Evolutionary conservation across 345 rosid genomes (phyloP), one percentile per base, ranked within the genome.

Genomic region (Dimocarpus longan): DNA sequence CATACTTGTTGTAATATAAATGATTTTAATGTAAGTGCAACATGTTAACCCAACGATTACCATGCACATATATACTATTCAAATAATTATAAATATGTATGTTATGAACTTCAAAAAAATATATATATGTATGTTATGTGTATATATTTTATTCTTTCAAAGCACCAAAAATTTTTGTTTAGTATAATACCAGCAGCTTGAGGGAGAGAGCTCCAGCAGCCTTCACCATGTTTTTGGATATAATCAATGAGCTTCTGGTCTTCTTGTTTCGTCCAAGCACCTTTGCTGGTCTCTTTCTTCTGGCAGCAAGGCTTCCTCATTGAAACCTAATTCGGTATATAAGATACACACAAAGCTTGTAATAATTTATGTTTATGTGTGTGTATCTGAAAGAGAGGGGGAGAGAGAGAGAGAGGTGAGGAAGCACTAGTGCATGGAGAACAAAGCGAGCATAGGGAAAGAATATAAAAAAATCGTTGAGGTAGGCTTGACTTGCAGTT

Each of bases 201-300:
- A 19, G 86, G 86, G 62, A 84, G 79, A 18, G 84, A 78, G 19
- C 78, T 64, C 84, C 86, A 81, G 71, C 84, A 81, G 26, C 84
- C 86, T 75, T 84, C 75, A 28, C 86, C 84, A 2, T 81, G 84
- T 40, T 75, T 68, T 1, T 64, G 78, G 9, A 78, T 79, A 75
- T 78, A 76, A 19, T 81, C 84, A 21, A 81, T 63, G 57, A 84
- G 86, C 77, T 75, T 84, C 54, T 81, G 82, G 70, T 81, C 84
- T 78, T 84, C 82, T 69, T 81, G 82, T 66, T 76, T 76, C 9
- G 79, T 64, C 87, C 84, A 84, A 19, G 87, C 82, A 19, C 87
- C 87, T 72, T 68, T 79, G 68, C 76, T 81, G 46, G 37, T 67
- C 12, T 22, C 44, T 32, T 63, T 68, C 52, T 78, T 76, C 44